Percentiles rank a stretch among this genome's conserved stretches.
These are phyloP conservation scores for Nematocida major DNA, from an alignment of 371 early-diverging fungal genomes.

Conservation along the genomic window DNA sequence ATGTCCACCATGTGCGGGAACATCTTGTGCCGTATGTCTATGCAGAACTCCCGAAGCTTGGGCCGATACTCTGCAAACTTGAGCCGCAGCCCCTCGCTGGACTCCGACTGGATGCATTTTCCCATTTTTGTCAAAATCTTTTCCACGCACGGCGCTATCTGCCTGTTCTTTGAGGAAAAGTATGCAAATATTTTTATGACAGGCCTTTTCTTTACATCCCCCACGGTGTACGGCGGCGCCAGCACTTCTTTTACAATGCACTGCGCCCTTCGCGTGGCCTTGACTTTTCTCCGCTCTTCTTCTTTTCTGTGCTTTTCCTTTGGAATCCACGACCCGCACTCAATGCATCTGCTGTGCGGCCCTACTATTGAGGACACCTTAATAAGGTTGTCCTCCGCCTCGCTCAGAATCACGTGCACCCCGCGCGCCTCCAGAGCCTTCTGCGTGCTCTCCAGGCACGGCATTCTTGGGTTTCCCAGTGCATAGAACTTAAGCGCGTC, in stretches of 20 bases:
- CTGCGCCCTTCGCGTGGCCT: conserved; percentile 5
- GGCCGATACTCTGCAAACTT: not conserved
- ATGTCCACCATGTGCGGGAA: conserved; percentile 30
- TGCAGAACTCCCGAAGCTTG: conserved; percentile 14
- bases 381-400: conserved; percentile 16
- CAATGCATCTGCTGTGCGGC: not conserved
- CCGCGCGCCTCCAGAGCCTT: not conserved
- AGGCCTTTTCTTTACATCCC: not conserved
- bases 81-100: not conserved
- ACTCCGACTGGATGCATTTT: not conserved
- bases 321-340: conserved; percentile 25
- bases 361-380: not conserved
- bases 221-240: not conserved
- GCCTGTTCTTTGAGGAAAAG: conserved; percentile 29
- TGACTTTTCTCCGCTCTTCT: not conserved
- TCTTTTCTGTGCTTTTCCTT: conserved; percentile 29
- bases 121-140: not conserved
- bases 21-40: conserved; percentile 10
- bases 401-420: not conserved
- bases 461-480: conserved; percentile 12
- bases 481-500: not conserved
- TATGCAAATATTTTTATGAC: conserved; percentile 11
- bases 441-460: not conserved
- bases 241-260: not conserved
- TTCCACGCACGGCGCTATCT: not conserved